Percentiles rank a stretch among this genome's conserved stretches.
Evolutionary conservation across 768 basidiomycete species (phyloP).

Genomic region (Mycena leptocephala): DNA sequence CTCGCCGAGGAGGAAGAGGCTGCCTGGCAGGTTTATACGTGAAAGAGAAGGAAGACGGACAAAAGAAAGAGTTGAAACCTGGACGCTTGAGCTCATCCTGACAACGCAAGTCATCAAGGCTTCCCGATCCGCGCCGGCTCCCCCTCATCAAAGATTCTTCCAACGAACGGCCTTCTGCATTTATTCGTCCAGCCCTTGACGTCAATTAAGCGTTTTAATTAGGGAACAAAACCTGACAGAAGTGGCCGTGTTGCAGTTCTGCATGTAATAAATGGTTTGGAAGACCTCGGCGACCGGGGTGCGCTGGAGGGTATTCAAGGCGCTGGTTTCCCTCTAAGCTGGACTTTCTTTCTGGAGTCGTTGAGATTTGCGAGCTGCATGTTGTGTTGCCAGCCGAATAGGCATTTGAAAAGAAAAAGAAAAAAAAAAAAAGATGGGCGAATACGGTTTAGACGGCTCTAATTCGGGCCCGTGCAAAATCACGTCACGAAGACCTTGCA

Average conservation of each 20-base stretch:
- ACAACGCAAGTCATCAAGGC: slow-evolving; percentile 28
- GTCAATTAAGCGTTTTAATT: slow-evolving; percentile 62
- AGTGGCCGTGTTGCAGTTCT: slow-evolving; percentile 24
- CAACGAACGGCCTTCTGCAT: slow-evolving; percentile 31
- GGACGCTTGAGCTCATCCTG: slow-evolving; percentile 46
- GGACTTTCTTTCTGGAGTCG: not conserved
- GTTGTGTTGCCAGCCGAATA: not conserved
- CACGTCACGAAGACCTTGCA: slow-evolving; percentile 31
- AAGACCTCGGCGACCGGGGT: slow-evolving; percentile 19
- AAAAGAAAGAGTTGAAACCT: slow-evolving; percentile 53
- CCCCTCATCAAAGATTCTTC: slow-evolving; percentile 31
- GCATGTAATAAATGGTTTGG: slow-evolving; percentile 22
- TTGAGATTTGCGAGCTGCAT: not conserved
- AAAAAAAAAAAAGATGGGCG: not conserved
- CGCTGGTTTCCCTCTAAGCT: not conserved
- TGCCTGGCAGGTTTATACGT: slow-evolving; percentile 42
- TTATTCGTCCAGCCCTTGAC: slow-evolving; percentile 29
- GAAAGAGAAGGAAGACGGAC: slow-evolving; percentile 41
- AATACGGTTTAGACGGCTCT: slow-evolving; percentile 18
- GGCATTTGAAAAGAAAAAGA: not conserved
- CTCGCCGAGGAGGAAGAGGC: not conserved
- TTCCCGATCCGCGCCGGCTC: slow-evolving; percentile 36
- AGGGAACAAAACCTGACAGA: slow-evolving; percentile 48
- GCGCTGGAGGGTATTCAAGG: not conserved
- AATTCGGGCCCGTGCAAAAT: slow-evolving; percentile 35